Percentiles rank a stretch among this genome's conserved stretches.
These are phyloP conservation scores for Botrytis cinerea DNA, from an alignment of 2,329 filamentous ascomycete genomes.

Conservation along the genomic window DNA sequence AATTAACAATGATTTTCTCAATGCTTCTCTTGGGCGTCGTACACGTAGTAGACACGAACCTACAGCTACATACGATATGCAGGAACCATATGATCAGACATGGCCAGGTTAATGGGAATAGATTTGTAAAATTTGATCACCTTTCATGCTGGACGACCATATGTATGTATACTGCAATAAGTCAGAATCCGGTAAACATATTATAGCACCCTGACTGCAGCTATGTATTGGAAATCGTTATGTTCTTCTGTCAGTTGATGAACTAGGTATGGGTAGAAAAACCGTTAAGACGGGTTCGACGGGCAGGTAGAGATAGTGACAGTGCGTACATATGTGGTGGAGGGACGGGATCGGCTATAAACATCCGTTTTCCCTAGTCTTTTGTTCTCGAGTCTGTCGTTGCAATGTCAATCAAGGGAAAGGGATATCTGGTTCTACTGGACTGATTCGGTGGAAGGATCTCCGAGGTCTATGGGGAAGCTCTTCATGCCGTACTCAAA, in stretches of 20 bases:
- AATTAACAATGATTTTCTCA: background rate
- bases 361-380: background rate
- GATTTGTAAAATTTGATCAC: conserved; percentile 7
- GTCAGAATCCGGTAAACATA: background rate
- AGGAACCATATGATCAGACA: conserved; percentile 21
- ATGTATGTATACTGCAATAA: background rate
- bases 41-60: background rate
- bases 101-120: background rate
- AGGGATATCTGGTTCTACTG: background rate
- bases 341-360: conserved; percentile 2
- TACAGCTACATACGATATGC: conserved; percentile 10
- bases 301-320: background rate
- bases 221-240: background rate
- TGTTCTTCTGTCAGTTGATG: background rate
- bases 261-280: background rate
- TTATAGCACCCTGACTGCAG: background rate
- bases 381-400: background rate
- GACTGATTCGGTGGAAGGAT: background rate
- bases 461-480: conserved; percentile 2
- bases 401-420: background rate
- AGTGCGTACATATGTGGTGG: background rate
- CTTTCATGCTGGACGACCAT: background rate
- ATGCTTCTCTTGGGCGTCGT: background rate
- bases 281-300: background rate
- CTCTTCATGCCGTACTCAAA: background rate